Evolutionary conservation across 768 basidiomycete species (phyloP).

Genomic region (Amanita molliuscula): DNA sequence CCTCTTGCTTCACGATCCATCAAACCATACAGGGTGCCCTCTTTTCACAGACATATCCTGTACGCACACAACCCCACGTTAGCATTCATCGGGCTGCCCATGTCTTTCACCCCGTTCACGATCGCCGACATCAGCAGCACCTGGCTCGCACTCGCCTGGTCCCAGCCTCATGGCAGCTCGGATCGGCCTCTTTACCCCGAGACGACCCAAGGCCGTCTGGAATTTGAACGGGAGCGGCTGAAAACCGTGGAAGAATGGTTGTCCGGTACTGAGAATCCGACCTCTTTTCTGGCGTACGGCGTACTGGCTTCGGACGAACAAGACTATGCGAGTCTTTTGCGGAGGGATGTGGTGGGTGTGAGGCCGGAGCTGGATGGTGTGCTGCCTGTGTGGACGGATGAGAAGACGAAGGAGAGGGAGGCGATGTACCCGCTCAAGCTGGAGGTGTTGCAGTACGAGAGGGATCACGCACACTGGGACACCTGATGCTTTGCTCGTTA

Average conservation of each 20-base stretch:
- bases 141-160: conserved; percentile 36
- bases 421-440: conserved; percentile 26
- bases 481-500: no score
- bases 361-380: conserved; percentile 18
- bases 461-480: no score
- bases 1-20: conserved; percentile 19
- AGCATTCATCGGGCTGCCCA: conserved; percentile 32
- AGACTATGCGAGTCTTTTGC: conserved; percentile 23
- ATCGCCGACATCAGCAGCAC: conserved; percentile 39
- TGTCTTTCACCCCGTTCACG: conserved; percentile 37
- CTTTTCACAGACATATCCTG: conserved; percentile 32
- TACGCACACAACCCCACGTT: conserved; percentile 37
- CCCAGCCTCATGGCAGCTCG: background rate
- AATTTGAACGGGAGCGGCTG: background rate
- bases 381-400: conserved; percentile 27
- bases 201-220: conserved; percentile 9
- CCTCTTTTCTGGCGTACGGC: conserved; percentile 25
- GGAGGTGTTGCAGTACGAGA: conserved; percentile 20
- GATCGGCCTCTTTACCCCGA: conserved; percentile 21
- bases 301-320: conserved; percentile 24
- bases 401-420: conserved; percentile 20
- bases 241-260: conserved; percentile 16
- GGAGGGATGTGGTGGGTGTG: conserved; percentile 20
- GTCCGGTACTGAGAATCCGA: conserved; percentile 14
- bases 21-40: conserved; percentile 29